These are phyloP conservation scores for Podospora australis DNA, from an alignment of 495 filamentous ascomycete species.

Conservation along the genomic window DNA sequence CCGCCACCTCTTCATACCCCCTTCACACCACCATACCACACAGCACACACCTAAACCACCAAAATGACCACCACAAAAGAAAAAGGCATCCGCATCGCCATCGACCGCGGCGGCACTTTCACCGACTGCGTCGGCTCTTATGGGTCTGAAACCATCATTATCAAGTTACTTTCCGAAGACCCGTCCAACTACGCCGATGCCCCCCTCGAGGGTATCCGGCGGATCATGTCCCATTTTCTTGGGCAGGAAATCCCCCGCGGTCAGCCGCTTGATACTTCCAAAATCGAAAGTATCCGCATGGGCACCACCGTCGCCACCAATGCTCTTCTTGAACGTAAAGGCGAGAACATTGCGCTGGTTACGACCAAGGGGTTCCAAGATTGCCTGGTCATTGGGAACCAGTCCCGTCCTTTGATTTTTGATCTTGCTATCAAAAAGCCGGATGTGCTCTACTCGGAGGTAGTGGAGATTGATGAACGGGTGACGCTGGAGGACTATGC, in stretches of 20 bases:
- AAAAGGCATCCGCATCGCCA: constrained; percentile 50
- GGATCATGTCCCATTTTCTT: constrained; percentile 77
- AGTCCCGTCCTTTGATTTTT: constrained; percentile 77
- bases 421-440: constrained; percentile 75
- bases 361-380: constrained; percentile 93
- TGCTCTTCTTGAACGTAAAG: constrained; percentile 86
- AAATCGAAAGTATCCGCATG: constrained; percentile 83
- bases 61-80: neutral
- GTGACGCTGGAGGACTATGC: constrained; percentile 86
- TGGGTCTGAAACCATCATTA: constrained; percentile 64
- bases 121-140: constrained; percentile 64
- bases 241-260: constrained; percentile 71
- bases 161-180: constrained; percentile 88
- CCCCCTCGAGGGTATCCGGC: constrained; percentile 84
- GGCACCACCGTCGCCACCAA: constrained; percentile 88
- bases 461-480: constrained; percentile 75
- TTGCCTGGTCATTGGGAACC: constrained; percentile 81
- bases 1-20: too few species aligned
- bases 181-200: constrained; percentile 85
- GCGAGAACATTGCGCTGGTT: constrained; percentile 83
- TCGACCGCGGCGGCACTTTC: constrained; percentile 66
- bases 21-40: too few species aligned
- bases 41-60: too few species aligned
- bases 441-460: constrained; percentile 67
- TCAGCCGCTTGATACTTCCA: constrained; percentile 71